These are phyloP conservation scores for Cystofilobasidium ferigula DNA, from an alignment of 768 basidiomycete species.

Conservation along the genomic window DNA sequence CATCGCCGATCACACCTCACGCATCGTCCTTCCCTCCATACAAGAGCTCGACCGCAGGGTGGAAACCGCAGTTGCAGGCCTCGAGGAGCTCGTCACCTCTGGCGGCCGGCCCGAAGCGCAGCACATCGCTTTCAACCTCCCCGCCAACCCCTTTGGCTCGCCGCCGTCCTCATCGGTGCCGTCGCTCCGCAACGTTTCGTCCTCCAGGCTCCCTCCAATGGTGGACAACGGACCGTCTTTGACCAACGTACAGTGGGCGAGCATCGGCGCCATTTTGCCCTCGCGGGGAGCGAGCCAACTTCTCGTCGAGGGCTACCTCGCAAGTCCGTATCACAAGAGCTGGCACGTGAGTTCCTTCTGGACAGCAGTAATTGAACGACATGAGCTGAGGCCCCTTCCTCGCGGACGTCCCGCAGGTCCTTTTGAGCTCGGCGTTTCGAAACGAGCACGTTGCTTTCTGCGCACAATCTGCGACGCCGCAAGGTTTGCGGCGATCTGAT, in stretches of 20 bases:
- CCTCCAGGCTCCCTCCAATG: background rate
- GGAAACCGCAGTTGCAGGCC: background rate
- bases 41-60: background rate
- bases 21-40: background rate
- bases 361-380: too few relatives aligned
- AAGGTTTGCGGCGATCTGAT: background rate
- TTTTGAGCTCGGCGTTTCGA: background rate
- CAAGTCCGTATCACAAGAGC: background rate
- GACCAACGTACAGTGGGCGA: background rate
- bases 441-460: background rate
- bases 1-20: too few relatives aligned
- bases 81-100: background rate
- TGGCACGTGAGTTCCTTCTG: constrained; percentile 4
- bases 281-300: background rate
- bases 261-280: background rate
- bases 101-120: background rate
- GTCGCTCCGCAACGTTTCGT: background rate
- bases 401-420: background rate
- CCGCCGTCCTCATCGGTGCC: too few relatives aligned
- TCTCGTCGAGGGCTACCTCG: background rate
- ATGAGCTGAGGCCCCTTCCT: background rate
- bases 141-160: background rate
- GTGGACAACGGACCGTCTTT: background rate
- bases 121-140: background rate
- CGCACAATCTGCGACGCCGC: background rate